phyloP scores from a whole-genome alignment of 805 yeast species.

The Suhomyces tanzawaensis region DNA sequence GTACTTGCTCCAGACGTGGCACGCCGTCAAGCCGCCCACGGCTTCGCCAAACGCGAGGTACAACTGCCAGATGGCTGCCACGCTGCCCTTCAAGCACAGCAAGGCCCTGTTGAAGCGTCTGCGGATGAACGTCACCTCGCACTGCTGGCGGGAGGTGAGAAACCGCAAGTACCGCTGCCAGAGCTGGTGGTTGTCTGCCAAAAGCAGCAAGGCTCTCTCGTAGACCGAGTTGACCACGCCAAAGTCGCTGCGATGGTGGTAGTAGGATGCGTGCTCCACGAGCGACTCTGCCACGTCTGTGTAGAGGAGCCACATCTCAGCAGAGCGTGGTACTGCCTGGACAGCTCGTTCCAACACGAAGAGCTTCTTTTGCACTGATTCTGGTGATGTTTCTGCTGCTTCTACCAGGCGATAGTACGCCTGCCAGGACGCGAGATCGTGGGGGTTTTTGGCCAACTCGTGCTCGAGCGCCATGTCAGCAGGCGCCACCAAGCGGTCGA shows the following conservation, averaged over 20 bases:
- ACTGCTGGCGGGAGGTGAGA: slow-evolving; percentile 27
- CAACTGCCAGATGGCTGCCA: slow-evolving; percentile 34
- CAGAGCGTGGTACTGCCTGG: slow-evolving; percentile 40
- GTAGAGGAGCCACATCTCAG: slow-evolving; percentile 55
- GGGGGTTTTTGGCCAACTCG: slow-evolving; percentile 31
- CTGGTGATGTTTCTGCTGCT: slow-evolving; percentile 8
- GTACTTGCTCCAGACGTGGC: slow-evolving; percentile 30
- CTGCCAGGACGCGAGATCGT: slow-evolving; percentile 42
- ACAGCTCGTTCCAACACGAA: slow-evolving; percentile 56
- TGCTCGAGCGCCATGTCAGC: slow-evolving; percentile 37
- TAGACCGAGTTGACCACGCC: slow-evolving; percentile 41
- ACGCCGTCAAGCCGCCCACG: slow-evolving; percentile 41
- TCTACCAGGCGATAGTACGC: slow-evolving; percentile 30
- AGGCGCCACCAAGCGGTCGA: neutral
- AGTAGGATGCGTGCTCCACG: slow-evolving; percentile 19
- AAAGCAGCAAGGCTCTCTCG: slow-evolving; percentile 42
- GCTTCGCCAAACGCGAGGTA: slow-evolving; percentile 55
- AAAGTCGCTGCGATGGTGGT: slow-evolving; percentile 29
- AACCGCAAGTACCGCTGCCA: slow-evolving; percentile 54
- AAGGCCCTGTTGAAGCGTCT: slow-evolving; percentile 50
- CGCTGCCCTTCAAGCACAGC: slow-evolving; percentile 45
- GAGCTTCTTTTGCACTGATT: slow-evolving; percentile 31
- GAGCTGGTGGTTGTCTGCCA: slow-evolving; percentile 45
- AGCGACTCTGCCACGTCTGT: slow-evolving; percentile 34
- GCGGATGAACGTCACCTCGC: slow-evolving; percentile 38